Percentiles rank a stretch among this genome's conserved stretches.
These are phyloP conservation scores for Diaporthe caulivora DNA, from an alignment of 2,329 filamentous ascomycete species.

Conservation along the genomic window DNA sequence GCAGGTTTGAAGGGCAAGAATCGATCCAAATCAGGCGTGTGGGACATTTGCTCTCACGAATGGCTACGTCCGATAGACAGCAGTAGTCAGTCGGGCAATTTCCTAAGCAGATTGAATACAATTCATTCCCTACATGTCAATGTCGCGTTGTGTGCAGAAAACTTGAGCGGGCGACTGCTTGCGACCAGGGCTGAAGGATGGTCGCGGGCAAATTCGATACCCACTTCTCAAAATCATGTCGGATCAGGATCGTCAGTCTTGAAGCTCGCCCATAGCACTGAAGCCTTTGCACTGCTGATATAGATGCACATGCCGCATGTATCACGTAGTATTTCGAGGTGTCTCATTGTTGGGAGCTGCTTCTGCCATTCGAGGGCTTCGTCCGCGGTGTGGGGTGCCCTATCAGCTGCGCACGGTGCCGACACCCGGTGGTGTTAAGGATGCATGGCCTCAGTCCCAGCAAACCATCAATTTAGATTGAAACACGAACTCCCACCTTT, in stretches of 20 bases:
- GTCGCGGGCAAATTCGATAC: background rate
- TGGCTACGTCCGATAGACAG: constrained; percentile 32
- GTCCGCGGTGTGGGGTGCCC: background rate
- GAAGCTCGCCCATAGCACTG: background rate
- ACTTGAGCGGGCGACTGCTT: background rate
- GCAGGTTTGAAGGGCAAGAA: background rate
- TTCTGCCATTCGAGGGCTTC: background rate
- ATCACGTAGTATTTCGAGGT: background rate
- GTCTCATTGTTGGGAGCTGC: background rate
- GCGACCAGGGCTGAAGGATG: background rate
- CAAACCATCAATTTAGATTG: background rate
- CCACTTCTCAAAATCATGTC: constrained; percentile 13
- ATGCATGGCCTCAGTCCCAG: background rate
- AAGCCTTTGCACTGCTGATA: background rate
- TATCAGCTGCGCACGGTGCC: background rate
- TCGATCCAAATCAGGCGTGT: constrained; percentile 23
- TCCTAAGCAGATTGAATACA: constrained; percentile 41
- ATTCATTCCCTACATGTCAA: constrained; percentile 6
- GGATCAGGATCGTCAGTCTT: constrained; percentile 2
- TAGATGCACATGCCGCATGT: background rate
- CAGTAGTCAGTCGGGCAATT: constrained; percentile 28
- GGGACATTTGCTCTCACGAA: constrained; percentile 34
- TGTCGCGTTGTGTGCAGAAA: background rate
- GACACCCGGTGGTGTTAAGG: background rate
- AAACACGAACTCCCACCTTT: background rate